A percentile compares a stretch with the other conserved stretches of the same genome.
phyloP scores from a whole-genome alignment of 371 early-diverging fungal species.

The Mucor mucedo region DNA sequence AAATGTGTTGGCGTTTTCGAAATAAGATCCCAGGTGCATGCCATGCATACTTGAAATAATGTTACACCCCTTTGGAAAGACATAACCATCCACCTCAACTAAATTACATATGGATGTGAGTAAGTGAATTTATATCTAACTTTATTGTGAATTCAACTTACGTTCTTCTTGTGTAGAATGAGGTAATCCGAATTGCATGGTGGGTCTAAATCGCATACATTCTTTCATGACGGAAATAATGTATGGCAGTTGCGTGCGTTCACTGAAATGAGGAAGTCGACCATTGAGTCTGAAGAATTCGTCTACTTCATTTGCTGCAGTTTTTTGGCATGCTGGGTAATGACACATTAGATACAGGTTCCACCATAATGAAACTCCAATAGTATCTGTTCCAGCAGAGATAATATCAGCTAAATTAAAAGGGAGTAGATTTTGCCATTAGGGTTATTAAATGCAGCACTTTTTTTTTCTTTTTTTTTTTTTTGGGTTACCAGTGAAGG shows the following conservation, averaged over 20 bases:
- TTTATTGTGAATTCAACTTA: not conserved
- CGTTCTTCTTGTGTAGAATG: conserved; percentile 19
- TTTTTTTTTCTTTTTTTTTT: no score
- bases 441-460: not conserved
- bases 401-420: conserved; percentile 18
- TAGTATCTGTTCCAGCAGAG: conserved; percentile 24
- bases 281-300: conserved; percentile 13
- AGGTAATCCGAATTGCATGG: conserved; percentile 16
- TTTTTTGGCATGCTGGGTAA: conserved; percentile 19
- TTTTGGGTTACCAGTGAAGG: conserved; percentile 6
- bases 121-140: not conserved
- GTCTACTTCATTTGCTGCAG: conserved; percentile 20
- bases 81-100: conserved; percentile 23
- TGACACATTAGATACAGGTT: conserved; percentile 17
- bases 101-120: not conserved
- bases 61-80: conserved; percentile 20
- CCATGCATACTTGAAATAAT: conserved; percentile 16
- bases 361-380: conserved; percentile 12
- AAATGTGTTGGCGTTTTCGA: conserved; percentile 13
- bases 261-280: conserved; percentile 15
- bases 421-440: not conserved
- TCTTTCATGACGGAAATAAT: conserved; percentile 23
- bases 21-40: conserved; percentile 13
- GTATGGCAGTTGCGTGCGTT: conserved; percentile 15
- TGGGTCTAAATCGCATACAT: conserved; percentile 20